Evolutionary conservation across 257 asterid species (phyloP).

Genomic region (Handroanthus guayacan): DNA sequence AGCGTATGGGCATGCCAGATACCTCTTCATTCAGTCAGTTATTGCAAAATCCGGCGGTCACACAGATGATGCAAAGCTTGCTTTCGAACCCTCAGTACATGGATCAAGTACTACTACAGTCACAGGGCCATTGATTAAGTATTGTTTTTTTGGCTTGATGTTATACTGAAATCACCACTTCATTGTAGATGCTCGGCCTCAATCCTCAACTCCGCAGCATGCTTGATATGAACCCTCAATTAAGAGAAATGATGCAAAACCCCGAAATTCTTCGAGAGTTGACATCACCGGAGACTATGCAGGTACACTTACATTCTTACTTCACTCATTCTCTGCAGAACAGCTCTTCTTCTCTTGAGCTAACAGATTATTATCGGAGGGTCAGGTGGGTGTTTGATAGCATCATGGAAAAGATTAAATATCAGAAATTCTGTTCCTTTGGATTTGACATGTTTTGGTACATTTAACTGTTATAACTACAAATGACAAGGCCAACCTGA

Average conservation of each 20-base stretch:
- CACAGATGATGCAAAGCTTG: constrained; percentile 70
- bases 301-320: constrained; percentile 45
- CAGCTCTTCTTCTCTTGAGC: constrained; percentile 13
- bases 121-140: constrained; percentile 28
- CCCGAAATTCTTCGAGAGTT: constrained; percentile 64
- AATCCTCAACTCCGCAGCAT: constrained; percentile 61
- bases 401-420: constrained; percentile 5
- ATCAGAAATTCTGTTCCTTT: not conserved
- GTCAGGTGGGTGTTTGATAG: constrained; percentile 23
- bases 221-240: constrained; percentile 70
- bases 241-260: constrained; percentile 75
- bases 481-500: not conserved
- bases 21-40: constrained; percentile 54
- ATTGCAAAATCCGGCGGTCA: constrained; percentile 64
- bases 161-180: constrained; percentile 32
- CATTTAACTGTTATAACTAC: constrained; percentile 8
- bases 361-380: not conserved
- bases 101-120: constrained; percentile 55
- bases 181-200: constrained; percentile 55
- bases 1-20: constrained; percentile 48
- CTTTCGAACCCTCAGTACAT: constrained; percentile 76
- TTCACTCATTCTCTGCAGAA: constrained; percentile 9
- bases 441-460: constrained; percentile 12
- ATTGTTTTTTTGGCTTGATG: not conserved
- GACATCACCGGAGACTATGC: constrained; percentile 66